These are phyloP conservation scores for Bolboschoenoplectus hybrid DNA, from an alignment of 202 grass and related monocot species.

Conservation along the genomic window DNA sequence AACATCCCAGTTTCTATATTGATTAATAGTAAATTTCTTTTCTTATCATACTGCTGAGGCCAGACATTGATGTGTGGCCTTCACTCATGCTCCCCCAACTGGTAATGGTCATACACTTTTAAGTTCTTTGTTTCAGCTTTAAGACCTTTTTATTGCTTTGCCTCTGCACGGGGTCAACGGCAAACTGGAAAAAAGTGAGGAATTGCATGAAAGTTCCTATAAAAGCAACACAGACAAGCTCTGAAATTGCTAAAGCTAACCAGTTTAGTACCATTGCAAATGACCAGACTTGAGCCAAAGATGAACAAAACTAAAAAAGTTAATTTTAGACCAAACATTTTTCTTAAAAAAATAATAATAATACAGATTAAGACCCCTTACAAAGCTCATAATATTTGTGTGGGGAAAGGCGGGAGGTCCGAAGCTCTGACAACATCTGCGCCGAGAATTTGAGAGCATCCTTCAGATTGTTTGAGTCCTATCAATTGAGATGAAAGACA, in stretches of 20 bases:
- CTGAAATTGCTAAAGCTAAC: constrained; percentile 8
- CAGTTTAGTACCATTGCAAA: neutral
- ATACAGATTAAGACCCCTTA: constrained; percentile 44
- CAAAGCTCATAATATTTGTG: constrained; percentile 99
- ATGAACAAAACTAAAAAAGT: neutral
- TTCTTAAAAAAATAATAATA: neutral
- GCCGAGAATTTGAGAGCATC: constrained; percentile 97
- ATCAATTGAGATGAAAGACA: constrained; percentile 40
- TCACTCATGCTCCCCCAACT: neutral
- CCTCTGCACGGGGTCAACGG: neutral
- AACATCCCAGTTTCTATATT: constrained; percentile 12
- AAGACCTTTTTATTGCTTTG: neutral
- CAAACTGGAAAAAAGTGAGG: neutral
- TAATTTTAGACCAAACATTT: constrained; percentile 7
- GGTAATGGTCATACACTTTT: neutral
- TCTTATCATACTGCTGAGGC: neutral
- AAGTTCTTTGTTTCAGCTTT: constrained; percentile 13
- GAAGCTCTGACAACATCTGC: constrained; percentile 98
- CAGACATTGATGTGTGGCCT: neutral
- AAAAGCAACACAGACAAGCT: neutral
- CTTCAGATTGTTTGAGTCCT: constrained; percentile 99
- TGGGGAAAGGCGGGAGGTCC: constrained; percentile 90
- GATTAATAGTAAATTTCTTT: neutral
- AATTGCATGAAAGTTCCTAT: neutral
- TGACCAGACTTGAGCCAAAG: constrained; percentile 19